Evolutionary conservation across 345 rosid species (phyloP), one percentile per base, ranked within the genome.

Genomic region (Eucalyptus curtisii): DNA sequence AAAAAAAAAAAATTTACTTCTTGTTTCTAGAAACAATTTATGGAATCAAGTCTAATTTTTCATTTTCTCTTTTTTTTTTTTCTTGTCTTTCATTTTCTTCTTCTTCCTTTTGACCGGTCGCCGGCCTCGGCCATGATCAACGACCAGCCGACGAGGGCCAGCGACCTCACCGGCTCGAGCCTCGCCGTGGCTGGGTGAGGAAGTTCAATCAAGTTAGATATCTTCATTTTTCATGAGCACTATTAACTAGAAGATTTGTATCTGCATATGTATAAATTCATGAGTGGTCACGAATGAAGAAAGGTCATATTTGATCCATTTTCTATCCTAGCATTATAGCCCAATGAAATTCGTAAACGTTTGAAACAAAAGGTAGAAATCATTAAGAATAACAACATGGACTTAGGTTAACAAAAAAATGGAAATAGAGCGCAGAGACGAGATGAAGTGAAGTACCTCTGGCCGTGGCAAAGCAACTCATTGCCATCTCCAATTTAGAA

Each of bases 61-160:
- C 3, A 6, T 14, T 49, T 49, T 49, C 50, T 49, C 50, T 49
- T 49, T 6, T 49, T 15, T 48, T 48, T 12, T 48, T 14, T 48
- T 48, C 49, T 37, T n/a, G n/a, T 3, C 4, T 47, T 47, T 48
- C 49, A 16, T 49, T 49, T 49, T 5, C 52, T 49, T 49, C 17
- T 49, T 5, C 7, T 49, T 49, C 17, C 3, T 49, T 49, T 49
- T 49, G 16, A 16, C 6, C 6, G 3, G 3, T 49, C 0, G 7
- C 3, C 0, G 3, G 3, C 52, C 52, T 49, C 3, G 6, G 52
- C 52, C 52, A 49, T 49, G 52, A 49, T 5, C 7, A 7, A 49
- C 14, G 17, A 49, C 7, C 0, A 7, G 3, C 3, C 17, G 6
- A 49, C 6, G 17, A 14, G 17, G 50, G 50, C 50, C 0, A 17